Evolutionary conservation across 257 asterid genomes (phyloP), one percentile per base, ranked within the genome.

Genomic region (Solanum habrochaites): DNA sequence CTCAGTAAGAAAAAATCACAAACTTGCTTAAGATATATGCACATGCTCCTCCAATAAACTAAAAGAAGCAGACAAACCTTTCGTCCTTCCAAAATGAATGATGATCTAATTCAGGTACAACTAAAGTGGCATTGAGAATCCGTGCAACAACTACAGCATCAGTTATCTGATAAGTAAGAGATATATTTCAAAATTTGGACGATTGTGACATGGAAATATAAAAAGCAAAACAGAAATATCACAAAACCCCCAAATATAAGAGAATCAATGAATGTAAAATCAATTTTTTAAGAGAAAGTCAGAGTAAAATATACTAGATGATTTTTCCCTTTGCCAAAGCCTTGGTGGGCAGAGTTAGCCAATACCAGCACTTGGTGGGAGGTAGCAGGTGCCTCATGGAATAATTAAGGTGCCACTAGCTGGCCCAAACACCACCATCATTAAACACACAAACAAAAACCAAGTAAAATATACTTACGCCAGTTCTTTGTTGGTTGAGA

Each of bases 81-180:
- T 96, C 98, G 85, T 97, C 99, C 93, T 93, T 96, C 99, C 99
- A 97, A 91, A 85, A 97, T 12, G 99, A 97, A 89, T 95, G 91
- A 86, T 95, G 99, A 93, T 97, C 99, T 95, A 97, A 91, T 88
- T 95, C 98, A 67, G 99, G 99, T 83, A 94, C 94, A 77, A 97
- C 98, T 90, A 97, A 94, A 67, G 99, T 97, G 73, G 99, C 98
- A 87, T 97, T 97, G 85, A 97, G 94, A 83, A 96, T 94, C 89
- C 98, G 92, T 74, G 99, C 99, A 91, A 97, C 99, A 86, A 93
- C 99, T 86, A 96, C 99, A 90, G 99, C 99, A 91, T 97, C 99
- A 83, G 98, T 97, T 90, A 97, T 97, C 99, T 97, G 94, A 89
- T 89, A 87, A 84, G 73, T 70, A 88, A 82, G 58, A 86, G 89